phyloP scores from a whole-genome alignment of 2,329 filamentous ascomycete genomes.

The Scedosporium boydii region DNA sequence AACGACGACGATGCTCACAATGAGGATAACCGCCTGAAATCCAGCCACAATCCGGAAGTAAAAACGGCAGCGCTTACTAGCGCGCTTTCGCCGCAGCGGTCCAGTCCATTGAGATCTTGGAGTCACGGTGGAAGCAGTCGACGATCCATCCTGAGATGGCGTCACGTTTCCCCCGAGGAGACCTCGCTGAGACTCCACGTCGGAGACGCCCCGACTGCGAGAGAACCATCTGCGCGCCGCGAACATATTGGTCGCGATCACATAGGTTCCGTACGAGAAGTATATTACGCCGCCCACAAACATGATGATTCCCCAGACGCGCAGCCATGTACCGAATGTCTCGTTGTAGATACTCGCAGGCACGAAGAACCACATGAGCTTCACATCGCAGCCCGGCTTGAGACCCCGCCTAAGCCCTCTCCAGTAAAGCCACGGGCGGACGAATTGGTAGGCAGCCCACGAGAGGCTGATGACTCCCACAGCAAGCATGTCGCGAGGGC shows the following conservation, averaged over 20 bases:
- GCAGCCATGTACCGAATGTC: not conserved
- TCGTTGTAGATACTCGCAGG: conserved; percentile 3
- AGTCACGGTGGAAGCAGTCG: not conserved
- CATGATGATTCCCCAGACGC: conserved; percentile 2
- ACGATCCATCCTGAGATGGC: not conserved
- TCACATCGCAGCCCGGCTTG: conserved; percentile 6
- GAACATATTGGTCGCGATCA: conserved; percentile 1
- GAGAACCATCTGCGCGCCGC: not conserved
- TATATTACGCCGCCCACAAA: not conserved
- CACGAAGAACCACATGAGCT: conserved; percentile 5
- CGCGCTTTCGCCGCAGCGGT: not conserved
- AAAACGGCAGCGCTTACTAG: not conserved
- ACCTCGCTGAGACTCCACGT: conserved; percentile 2
- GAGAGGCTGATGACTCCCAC: not conserved
- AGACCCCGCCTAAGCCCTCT: not conserved
- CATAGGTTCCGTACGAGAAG: not conserved
- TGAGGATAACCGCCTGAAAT: not conserved
- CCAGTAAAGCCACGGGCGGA: conserved; percentile 6
- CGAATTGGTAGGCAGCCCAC: conserved; percentile 5
- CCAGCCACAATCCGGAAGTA: not conserved
- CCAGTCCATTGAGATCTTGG: not conserved
- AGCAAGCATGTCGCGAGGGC: not conserved
- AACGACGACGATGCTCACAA: not conserved
- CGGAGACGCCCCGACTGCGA: not conserved
- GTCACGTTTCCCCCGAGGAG: not conserved